These are phyloP conservation scores for Coniochaeta sp. DNA, from an alignment of 2,329 filamentous ascomycete genomes.

Conservation along the genomic window DNA sequence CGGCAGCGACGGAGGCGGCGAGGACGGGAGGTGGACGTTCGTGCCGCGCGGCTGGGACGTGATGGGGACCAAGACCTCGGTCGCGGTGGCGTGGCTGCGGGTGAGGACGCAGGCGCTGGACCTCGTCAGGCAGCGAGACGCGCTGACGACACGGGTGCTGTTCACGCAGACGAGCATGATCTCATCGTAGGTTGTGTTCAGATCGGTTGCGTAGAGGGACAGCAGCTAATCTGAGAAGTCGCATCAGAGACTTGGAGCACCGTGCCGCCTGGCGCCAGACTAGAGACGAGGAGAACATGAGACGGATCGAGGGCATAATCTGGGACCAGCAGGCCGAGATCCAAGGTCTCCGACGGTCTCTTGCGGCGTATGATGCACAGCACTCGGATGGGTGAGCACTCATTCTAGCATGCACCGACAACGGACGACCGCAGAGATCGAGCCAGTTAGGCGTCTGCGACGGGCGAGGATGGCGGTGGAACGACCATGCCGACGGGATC, in stretches of 20 bases:
- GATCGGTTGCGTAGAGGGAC: conserved; percentile 2
- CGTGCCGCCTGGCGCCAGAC: conserved; percentile 21
- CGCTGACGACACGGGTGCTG: conserved; percentile 34
- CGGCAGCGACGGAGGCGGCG: conserved; percentile 10
- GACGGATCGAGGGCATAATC: conserved; percentile 17
- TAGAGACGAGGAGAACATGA: conserved; percentile 19
- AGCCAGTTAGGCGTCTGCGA: neutral
- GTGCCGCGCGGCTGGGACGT: conserved; percentile 28
- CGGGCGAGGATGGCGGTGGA: neutral
- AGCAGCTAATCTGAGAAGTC: conserved; percentile 8
- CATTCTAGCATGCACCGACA: neutral
- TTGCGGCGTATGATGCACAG: conserved; percentile 17
- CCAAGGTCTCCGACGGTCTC: conserved; percentile 17
- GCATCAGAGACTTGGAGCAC: conserved; percentile 27
- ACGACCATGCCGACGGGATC: neutral
- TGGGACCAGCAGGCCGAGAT: conserved; percentile 19
- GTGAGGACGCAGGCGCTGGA: conserved; percentile 36
- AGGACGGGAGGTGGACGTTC: conserved; percentile 25
- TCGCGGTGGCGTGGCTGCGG: conserved; percentile 37
- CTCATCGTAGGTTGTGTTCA: conserved; percentile 24
- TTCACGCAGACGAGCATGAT: conserved; percentile 43
- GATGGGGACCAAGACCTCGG: conserved; percentile 21
- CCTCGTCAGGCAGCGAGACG: conserved; percentile 36
- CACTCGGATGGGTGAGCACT: neutral
- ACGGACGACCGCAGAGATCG: neutral